phyloP scores from a whole-genome alignment of 352 stramenopile species.

The Phytophthora macrochlamydospora region DNA sequence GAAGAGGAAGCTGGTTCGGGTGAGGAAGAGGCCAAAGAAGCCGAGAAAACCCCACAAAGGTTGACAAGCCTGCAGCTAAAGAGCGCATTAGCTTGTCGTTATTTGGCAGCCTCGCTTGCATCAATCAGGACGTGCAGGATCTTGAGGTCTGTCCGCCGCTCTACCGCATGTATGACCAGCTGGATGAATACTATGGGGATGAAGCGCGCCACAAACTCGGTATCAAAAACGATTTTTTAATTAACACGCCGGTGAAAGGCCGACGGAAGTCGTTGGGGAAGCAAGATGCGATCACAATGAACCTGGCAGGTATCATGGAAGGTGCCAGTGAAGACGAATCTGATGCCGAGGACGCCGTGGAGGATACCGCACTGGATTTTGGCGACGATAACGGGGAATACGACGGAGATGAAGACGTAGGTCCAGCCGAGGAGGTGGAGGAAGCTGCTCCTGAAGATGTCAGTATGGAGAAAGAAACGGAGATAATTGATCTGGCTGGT shows the following conservation, averaged over 20 bases:
- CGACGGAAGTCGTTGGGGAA: conserved; percentile 36
- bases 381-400: conserved; percentile 34
- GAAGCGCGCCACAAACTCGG: conserved; percentile 58
- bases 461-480: conserved; percentile 39
- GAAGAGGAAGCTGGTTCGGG: conserved; percentile 5
- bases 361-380: conserved; percentile 43
- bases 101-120: conserved; percentile 56
- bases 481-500: conserved; percentile 30
- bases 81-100: conserved; percentile 53
- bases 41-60: conserved; percentile 8
- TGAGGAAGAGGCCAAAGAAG: conserved; percentile 5
- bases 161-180: conserved; percentile 72
- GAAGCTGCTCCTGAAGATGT: conserved; percentile 26
- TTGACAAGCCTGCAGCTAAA: conserved; percentile 14
- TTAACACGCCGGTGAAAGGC: conserved; percentile 60
- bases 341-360: conserved; percentile 43
- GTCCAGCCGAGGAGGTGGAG: conserved; percentile 21
- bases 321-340: conserved; percentile 45
- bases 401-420: conserved; percentile 40
- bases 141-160: conserved; percentile 72
- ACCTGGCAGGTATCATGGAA: conserved; percentile 47
- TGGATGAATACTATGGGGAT: conserved; percentile 70
- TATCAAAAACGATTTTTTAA: conserved; percentile 62
- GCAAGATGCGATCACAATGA: conserved; percentile 34
- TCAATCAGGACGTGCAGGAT: conserved; percentile 59